Evolutionary conservation across 768 basidiomycete species (phyloP), one percentile per base, ranked within the genome.

Genomic region (Sarcomyxa edulis): DNA sequence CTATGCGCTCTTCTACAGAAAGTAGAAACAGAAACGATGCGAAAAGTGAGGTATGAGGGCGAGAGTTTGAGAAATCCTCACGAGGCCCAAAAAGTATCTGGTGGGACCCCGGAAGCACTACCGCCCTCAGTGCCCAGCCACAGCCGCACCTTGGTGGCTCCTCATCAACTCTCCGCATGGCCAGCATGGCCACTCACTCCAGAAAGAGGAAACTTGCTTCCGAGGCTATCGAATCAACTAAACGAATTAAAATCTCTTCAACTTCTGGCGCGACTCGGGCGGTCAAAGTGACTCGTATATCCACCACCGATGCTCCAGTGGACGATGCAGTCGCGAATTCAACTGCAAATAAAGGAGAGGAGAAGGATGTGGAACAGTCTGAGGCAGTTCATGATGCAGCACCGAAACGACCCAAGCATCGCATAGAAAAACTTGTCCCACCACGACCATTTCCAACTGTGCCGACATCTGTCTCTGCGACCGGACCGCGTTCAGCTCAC

Each of bases 361-460:
- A 23, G 14, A 37, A 32, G 26, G 23, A n/a, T n/a, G n/a, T n/a
- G n/a, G n/a, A n/a, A n/a, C n/a, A n/a, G n/a, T n/a, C 44, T 25
- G 22, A 10, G 26, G 6, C 32, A 23, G 31, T 10, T n/a, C n/a
- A 39, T 15, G 20, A 30, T n/a, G 40, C 21, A 9, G 11, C 37
- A 35, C 22, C 50, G 60, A 52, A 50, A 57, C 55, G 43, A 20
- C 45, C 42, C 20, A 52, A 39, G 39, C 42, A 35, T 5, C 59
- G 58, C 42, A 74, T 83, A 30, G 74, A 72, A 22, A 89, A 84
- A 49, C 76, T 92, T 27, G 72, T 68, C 3, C 84, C 89, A 8
- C 71, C 77, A 6, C 72, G 85, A 25, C 89, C 88, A 3, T 88
- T 78, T 54, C 83, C 88, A 22, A 78, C 78, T 0, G 83, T 91